Evolutionary conservation across 2,329 filamentous ascomycete species (phyloP).

Genomic region (Monosporascus sp.): DNA sequence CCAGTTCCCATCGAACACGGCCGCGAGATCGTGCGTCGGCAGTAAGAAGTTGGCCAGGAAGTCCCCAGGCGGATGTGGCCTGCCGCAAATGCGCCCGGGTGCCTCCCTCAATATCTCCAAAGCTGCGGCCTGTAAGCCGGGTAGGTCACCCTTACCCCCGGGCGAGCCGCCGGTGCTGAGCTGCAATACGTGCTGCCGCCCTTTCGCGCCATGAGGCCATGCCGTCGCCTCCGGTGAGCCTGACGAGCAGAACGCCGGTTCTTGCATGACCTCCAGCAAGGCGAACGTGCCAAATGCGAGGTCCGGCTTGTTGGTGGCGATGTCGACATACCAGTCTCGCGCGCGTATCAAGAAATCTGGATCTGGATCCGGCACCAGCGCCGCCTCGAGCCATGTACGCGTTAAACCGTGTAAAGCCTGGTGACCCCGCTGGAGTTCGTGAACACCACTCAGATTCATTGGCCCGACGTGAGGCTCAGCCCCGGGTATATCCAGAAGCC

Average conservation of each 20-base stretch:
- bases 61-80: neutral
- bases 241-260: neutral
- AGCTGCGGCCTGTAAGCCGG: neutral
- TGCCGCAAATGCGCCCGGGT: neutral
- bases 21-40: neutral
- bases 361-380: neutral
- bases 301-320: neutral
- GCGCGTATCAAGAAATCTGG: neutral
- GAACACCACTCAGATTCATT: neutral
- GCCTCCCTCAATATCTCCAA: neutral
- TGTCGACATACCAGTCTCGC: slow-evolving; percentile 1
- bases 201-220: neutral
- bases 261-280: neutral
- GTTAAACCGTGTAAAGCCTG: neutral
- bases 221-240: neutral
- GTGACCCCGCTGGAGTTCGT: neutral
- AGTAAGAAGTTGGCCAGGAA: slow-evolving; percentile 1
- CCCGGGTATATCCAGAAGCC: slow-evolving; percentile 1
- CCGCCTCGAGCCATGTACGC: neutral
- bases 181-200: slow-evolving; percentile 1
- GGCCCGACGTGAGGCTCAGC: neutral
- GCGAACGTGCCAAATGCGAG: neutral
- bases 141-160: neutral
- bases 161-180: neutral
- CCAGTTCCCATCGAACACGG: neutral